phyloP scores from a whole-genome alignment of 108 stramenopile genomes.

The Cyclotella atomus region DNA sequence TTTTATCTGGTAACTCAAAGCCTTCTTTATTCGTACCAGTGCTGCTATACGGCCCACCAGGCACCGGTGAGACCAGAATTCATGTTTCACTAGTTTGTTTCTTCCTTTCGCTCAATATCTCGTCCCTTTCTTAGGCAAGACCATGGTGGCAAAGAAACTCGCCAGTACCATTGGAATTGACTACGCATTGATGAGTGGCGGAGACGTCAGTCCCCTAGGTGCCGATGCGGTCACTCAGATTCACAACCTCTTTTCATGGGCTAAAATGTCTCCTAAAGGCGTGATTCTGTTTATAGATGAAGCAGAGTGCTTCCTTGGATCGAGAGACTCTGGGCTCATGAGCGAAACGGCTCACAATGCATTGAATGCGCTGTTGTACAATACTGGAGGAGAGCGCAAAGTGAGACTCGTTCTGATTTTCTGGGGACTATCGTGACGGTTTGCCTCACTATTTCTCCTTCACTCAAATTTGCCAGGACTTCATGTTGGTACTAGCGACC shows the following conservation, averaged over 20 bases:
- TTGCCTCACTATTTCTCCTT: too few relatives aligned
- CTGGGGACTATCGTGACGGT: too few relatives aligned
- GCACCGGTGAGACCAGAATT: too few relatives aligned
- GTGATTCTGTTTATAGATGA: conserved; percentile 88
- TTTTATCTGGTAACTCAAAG: too few relatives aligned
- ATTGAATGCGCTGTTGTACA: conserved; percentile 81
- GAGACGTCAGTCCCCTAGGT: conserved; percentile 89
- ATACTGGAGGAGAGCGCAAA: conserved; percentile 76
- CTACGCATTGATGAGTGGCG: conserved; percentile 88
- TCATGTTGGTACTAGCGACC: conserved; percentile 89
- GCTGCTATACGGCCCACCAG: conserved; percentile 64
- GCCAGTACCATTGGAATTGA: conserved; percentile 75
- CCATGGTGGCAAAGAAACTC: conserved; percentile 66
- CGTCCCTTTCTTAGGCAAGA: too few relatives aligned
- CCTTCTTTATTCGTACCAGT: too few relatives aligned
- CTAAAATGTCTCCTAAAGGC: conserved; percentile 61
- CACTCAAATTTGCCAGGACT: conserved; percentile 32
- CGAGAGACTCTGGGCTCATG: conserved; percentile 47
- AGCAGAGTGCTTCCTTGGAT: conserved; percentile 84
- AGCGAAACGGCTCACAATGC: conserved; percentile 72
- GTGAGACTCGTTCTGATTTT: too few relatives aligned
- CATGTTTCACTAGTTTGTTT: too few relatives aligned
- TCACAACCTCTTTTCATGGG: conserved; percentile 82
- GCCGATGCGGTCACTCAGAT: conserved; percentile 83
- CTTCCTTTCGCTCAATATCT: too few relatives aligned